phyloP scores from a whole-genome alignment of 2,329 filamentous ascomycete genomes.

The Aspergillus flavus region DNA sequence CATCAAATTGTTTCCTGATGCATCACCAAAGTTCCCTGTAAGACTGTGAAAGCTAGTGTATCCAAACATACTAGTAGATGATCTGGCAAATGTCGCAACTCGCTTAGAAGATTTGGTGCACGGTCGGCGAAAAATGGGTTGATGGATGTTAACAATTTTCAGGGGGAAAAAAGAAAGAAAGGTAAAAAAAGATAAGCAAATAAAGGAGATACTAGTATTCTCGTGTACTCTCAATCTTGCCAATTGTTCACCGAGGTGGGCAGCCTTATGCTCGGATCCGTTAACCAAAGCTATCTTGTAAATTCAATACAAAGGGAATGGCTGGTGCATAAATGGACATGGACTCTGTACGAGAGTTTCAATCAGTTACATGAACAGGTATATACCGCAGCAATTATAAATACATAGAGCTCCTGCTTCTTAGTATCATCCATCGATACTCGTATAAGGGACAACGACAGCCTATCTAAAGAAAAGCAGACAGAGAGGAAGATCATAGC shows the following conservation, averaged over 20 bases:
- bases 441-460: neutral
- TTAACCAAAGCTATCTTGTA: neutral
- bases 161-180: too few relatives aligned
- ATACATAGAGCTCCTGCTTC: slow-evolving; percentile 2
- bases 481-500: slow-evolving; percentile 1
- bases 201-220: neutral
- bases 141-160: neutral
- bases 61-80: too few relatives aligned
- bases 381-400: slow-evolving; percentile 7
- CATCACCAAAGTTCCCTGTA: neutral
- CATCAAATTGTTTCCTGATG: neutral
- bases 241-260: neutral
- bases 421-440: neutral
- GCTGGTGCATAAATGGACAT: neutral
- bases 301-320: neutral
- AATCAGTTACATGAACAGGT: slow-evolving; percentile 2
- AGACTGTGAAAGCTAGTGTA: neutral
- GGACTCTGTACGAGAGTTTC: neutral
- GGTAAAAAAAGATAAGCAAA: neutral
- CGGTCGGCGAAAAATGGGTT: neutral
- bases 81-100: too few relatives aligned
- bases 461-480: neutral
- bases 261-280: neutral
- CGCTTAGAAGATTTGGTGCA: neutral
- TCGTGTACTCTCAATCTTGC: neutral